These are phyloP conservation scores for Boletellus ananiceps DNA, from an alignment of 768 basidiomycete species.

Conservation along the genomic window DNA sequence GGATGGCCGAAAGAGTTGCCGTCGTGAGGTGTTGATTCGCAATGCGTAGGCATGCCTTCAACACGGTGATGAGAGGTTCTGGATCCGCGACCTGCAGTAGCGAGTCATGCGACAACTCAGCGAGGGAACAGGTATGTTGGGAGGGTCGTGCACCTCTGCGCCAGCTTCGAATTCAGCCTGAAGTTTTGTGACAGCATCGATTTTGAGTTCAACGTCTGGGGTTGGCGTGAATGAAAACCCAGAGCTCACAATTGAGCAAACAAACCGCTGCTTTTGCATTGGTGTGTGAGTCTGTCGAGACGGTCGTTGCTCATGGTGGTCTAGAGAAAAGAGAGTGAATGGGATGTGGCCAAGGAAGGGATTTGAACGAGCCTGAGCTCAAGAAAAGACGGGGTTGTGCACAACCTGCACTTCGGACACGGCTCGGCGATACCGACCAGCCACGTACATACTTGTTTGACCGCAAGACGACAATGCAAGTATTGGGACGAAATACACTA, in stretches of 20 bases:
- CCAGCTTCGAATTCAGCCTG: conserved; percentile 70
- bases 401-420: neutral
- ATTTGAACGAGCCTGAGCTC: conserved; percentile 20
- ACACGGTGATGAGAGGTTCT: conserved; percentile 61
- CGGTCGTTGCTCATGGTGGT: conserved; percentile 49
- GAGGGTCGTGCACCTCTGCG: conserved; percentile 49
- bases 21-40: conserved; percentile 79
- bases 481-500: neutral
- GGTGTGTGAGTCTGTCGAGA: conserved; percentile 58
- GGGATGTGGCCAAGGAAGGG: conserved; percentile 8
- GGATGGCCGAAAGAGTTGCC: conserved; percentile 69
- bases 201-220: conserved; percentile 73
- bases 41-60: conserved; percentile 73
- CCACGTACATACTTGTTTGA: neutral
- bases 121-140: conserved; percentile 6
- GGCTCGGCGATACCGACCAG: conserved; percentile 2
- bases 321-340: conserved; percentile 14
- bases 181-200: conserved; percentile 76
- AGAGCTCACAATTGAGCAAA: conserved; percentile 7
- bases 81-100: conserved; percentile 60
- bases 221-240: conserved; percentile 6
- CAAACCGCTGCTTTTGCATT: conserved; percentile 63
- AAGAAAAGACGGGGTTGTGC: conserved; percentile 15
- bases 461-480: neutral
- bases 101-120: conserved; percentile 12